Conservation (phyloP, 441 rosid genomes). For the Adansonia gregorii region DNA sequence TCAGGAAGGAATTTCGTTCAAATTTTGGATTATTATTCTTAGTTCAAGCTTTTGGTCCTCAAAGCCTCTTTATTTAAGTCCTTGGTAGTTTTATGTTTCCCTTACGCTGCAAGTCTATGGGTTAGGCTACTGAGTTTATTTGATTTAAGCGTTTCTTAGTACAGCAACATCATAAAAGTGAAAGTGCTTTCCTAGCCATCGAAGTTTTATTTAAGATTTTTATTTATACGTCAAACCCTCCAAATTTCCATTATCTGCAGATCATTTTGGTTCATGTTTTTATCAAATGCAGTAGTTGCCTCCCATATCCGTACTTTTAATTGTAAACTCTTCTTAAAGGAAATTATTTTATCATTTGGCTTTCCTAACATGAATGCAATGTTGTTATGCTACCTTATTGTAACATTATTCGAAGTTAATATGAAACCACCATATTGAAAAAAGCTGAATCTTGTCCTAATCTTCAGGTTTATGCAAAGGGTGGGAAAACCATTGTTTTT, state of each 20-base stretch:
- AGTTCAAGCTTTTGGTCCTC: background rate
- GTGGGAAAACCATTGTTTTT: slow-evolving; percentile 95
- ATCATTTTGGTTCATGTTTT: background rate
- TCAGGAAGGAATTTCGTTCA: background rate
- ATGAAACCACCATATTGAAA: background rate
- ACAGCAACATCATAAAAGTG: slow-evolving; percentile 1
- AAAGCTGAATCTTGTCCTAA: slow-evolving; percentile 12
- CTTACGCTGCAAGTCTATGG: background rate
- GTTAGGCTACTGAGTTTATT: background rate
- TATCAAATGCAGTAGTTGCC: background rate
- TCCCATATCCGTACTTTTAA: background rate
- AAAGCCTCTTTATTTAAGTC: background rate
- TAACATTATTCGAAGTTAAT: background rate
- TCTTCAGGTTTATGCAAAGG: slow-evolving; percentile 89
- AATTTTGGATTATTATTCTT: slow-evolving; percentile 15
- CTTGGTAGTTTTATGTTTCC: slow-evolving; percentile 6
- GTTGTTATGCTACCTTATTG: slow-evolving; percentile 3
- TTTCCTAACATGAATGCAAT: background rate
- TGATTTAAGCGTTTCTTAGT: background rate
- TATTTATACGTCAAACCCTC: background rate
- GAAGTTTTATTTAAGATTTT: background rate
- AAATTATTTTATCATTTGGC: background rate
- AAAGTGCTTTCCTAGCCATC: background rate
- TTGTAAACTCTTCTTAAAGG: background rate
- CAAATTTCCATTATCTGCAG: background rate